Base-by-base conservation (phyloP, 106 monocot species). In the Alisma plantagoaquatica region DNA sequence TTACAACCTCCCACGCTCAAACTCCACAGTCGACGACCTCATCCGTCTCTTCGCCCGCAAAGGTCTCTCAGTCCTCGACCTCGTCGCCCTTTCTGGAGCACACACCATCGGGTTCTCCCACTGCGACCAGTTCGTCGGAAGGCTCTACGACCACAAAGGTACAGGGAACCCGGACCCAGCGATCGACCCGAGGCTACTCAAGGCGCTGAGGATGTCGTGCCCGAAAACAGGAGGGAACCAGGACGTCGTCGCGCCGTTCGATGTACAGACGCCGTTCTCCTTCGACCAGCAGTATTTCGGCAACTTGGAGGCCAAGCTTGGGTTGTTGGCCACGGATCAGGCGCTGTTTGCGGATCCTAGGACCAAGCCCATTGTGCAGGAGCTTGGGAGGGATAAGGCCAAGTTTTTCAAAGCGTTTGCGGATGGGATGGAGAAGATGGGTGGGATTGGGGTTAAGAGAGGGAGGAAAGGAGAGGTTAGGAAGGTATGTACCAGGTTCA, bases 101-200 rank as follows among this genome's bases (percentile, higher is more conserved):
- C 93, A 88, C 73, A 81, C 83, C 61, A 71, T 88, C 46, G 88
- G 87, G 20, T 94, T 81, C 77, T 65, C 87, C 7, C 92, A 93
- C 76, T 93, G 86, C 69, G 69, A 74, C 51, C 92, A 93, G 29
- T 83, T 93, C 65, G 49, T 83, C 0, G 10, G 25, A 46, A 78
- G 92, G 2, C 73, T 92, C 59, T 92, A 92, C 72, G 59, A 92
- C 61, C 79, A 54, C 75, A 51, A 53, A 1, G 65, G 73, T 70
- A 82, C 73, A 15, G 47, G 49, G 23, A 48, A 49, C 18, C 69
- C 91, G 14, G 87, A 88, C 64, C 83, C 83, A 7, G 9, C 15
- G 25, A 73, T 94, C 58, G 83, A 94, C 59, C 47, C 66, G 10
- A 61, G 78, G 23, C 73, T 94, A 22, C 80, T 94, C 27, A 83